Evolutionary conservation across 2,329 filamentous ascomycete species (phyloP).

Genomic region (Botrytis galanthina): DNA sequence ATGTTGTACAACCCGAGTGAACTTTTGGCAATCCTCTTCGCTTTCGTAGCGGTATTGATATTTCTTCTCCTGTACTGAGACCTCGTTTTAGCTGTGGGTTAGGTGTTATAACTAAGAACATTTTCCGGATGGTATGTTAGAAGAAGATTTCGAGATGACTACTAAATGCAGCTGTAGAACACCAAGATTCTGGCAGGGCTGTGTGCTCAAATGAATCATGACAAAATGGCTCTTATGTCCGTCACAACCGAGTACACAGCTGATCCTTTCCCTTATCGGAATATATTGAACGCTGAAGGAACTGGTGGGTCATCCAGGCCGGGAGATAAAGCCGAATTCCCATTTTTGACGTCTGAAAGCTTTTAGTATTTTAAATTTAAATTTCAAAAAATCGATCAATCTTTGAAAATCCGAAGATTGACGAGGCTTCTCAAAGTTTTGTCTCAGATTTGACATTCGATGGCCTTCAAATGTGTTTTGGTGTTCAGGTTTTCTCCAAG

Average conservation of each 20-base stretch:
- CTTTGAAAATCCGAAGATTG: neutral
- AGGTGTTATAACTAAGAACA: constrained; percentile 15
- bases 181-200: neutral
- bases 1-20: constrained; percentile 13
- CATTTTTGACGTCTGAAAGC: neutral
- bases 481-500: neutral
- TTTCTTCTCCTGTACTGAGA: neutral
- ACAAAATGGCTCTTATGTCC: neutral
- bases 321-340: neutral
- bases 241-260: neutral
- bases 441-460: neutral
- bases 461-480: neutral
- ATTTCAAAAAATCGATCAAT: neutral
- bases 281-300: neutral
- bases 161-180: neutral
- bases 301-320: neutral
- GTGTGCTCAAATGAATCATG: neutral
- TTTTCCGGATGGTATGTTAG: neutral
- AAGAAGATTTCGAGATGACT: neutral
- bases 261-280: neutral
- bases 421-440: neutral
- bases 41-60: neutral
- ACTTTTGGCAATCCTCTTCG: constrained; percentile 15
- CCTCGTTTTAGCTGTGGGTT: neutral
- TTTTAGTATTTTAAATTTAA: neutral